Evolutionary conservation across 2,329 filamentous ascomycete species (phyloP).

Genomic region (Alternaria sp.): DNA sequence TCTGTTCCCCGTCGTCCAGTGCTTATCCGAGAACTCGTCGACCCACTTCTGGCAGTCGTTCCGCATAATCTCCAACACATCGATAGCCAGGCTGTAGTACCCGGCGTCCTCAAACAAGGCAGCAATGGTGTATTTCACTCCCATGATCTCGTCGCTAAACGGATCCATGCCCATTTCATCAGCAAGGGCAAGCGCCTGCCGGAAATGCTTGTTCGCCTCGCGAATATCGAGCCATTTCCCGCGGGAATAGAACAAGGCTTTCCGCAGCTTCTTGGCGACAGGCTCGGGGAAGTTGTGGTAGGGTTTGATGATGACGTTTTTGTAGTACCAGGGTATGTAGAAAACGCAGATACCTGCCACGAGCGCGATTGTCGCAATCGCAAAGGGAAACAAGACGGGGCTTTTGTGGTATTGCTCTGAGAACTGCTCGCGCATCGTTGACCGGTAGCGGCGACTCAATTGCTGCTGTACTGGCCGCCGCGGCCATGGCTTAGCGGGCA

Average conservation of each 20-base stretch:
- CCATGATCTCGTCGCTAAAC: conserved; percentile 89
- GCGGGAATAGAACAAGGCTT: conserved; percentile 83
- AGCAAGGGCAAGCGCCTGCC: conserved; percentile 77
- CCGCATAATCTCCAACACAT: conserved; percentile 80
- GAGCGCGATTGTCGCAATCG: conserved; percentile 48
- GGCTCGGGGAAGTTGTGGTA: conserved; percentile 71
- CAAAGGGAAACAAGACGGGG: conserved; percentile 52
- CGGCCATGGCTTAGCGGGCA: conserved; percentile 37
- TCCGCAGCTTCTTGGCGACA: conserved; percentile 79
- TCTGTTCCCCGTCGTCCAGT: conserved; percentile 58
- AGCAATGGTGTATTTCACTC: conserved; percentile 84
- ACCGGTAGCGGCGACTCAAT: conserved; percentile 38
- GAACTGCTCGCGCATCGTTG: conserved; percentile 38
- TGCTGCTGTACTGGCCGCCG: conserved; percentile 40
- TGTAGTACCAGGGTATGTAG: conserved; percentile 59
- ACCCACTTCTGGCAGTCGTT: conserved; percentile 69
- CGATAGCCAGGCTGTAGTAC: conserved; percentile 73
- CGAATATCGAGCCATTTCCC: conserved; percentile 73
- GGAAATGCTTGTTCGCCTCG: conserved; percentile 84
- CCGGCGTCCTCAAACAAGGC: conserved; percentile 81
- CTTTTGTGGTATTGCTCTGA: conserved; percentile 49
- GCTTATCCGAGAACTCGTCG: conserved; percentile 54
- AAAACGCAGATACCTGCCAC: conserved; percentile 50
- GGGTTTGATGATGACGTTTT: conserved; percentile 56
- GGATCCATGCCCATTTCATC: conserved; percentile 81